Base-by-base conservation (phyloP, 1,139 yeast species). In the Barnettozyma hawaiiensis region DNA sequence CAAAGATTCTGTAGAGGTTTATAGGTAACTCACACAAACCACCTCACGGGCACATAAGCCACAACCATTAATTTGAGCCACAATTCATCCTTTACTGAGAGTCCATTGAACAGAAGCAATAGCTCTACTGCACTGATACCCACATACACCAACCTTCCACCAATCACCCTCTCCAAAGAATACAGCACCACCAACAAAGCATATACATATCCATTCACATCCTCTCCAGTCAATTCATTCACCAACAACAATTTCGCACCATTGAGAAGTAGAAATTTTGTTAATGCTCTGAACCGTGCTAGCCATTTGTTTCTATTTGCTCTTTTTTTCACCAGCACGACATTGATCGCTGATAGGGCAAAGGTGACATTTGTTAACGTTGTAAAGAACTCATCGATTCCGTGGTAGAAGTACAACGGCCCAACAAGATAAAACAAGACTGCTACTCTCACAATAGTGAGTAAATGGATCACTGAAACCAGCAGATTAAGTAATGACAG, bases 391-490 rank as follows among this genome's bases (percentile, higher is more conserved):
- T 77, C 78, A 51, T 76, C 82, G 39, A 81, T 77, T 1, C 87
- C 87, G 8, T 82, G 85, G 2, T 86, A 82, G 23, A 81, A 60
- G 52, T 78, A 81, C 49, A 66, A 68, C 35, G 76, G 61, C 1
- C 86, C 85, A 8, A 79, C 85, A 21, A 81, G 60, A 2, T 85
- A 85, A 37, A 77, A 64, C 26, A 81, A 62, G 3, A 79, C 61
- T 12, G 70, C 44, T 50, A 79, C 70, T 40, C 89, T 60, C 7
- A 38, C 36, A 3, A 52, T 31, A 1, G 51, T 15, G 11, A 52
- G 51, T 15, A 45, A 40, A 31, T 52, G 42, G 27, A 49, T 12
- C 27, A 54, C 51, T 11, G 43, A 15, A 8, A 28, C 22, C 21
- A 34, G 18, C 18, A 34, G 29, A 23, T 34, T 34, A 10, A 15